These are phyloP conservation scores for Macrophomina tecta DNA, from an alignment of 2,329 filamentous ascomycete species.

Conservation along the genomic window DNA sequence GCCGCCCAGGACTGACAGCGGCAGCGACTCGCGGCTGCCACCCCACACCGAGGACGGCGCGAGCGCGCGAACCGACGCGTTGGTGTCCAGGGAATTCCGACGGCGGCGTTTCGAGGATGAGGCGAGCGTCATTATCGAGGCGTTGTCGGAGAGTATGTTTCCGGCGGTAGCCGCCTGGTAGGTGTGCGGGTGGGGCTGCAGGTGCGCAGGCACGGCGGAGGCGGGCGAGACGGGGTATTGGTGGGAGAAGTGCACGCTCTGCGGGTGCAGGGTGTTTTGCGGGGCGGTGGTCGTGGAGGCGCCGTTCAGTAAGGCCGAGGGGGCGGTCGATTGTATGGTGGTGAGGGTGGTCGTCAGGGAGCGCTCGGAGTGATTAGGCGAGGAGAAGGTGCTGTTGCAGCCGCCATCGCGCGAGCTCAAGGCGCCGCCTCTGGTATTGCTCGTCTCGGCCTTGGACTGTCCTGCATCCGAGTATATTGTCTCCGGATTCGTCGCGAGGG, in stretches of 20 bases:
- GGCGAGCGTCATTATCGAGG: slow-evolving; percentile 82
- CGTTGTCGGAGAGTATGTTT: slow-evolving; percentile 82
- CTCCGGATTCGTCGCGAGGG: slow-evolving; percentile 82
- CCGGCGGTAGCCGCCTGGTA: slow-evolving; percentile 82
- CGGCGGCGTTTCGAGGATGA: slow-evolving; percentile 81
- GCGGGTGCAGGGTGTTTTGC: slow-evolving; percentile 41
- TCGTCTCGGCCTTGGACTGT: slow-evolving; percentile 82
- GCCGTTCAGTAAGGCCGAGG: slow-evolving; percentile 56
- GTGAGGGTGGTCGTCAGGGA: slow-evolving; percentile 84
- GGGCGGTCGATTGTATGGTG: slow-evolving; percentile 78
- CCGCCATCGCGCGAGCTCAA: slow-evolving; percentile 65
- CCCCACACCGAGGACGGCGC: slow-evolving; percentile 83
- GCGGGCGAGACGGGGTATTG: slow-evolving; percentile 65
- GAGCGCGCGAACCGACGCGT: slow-evolving; percentile 83
- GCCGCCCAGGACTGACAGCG: slow-evolving; percentile 77
- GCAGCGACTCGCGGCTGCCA: slow-evolving; percentile 79
- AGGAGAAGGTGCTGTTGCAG: slow-evolving; percentile 77
- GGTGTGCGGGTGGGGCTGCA: slow-evolving; percentile 69
- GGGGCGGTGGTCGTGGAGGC: slow-evolving; percentile 35
- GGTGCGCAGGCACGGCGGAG: slow-evolving; percentile 74
- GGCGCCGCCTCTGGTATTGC: slow-evolving; percentile 66
- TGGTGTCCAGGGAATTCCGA: slow-evolving; percentile 80
- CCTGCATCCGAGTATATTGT: slow-evolving; percentile 75
- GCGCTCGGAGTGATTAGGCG: slow-evolving; percentile 78
- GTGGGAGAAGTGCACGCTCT: slow-evolving; percentile 61